phyloP scores from a whole-genome alignment of 164 flowering plant genomes.

The Houttuynia cordata region DNA sequence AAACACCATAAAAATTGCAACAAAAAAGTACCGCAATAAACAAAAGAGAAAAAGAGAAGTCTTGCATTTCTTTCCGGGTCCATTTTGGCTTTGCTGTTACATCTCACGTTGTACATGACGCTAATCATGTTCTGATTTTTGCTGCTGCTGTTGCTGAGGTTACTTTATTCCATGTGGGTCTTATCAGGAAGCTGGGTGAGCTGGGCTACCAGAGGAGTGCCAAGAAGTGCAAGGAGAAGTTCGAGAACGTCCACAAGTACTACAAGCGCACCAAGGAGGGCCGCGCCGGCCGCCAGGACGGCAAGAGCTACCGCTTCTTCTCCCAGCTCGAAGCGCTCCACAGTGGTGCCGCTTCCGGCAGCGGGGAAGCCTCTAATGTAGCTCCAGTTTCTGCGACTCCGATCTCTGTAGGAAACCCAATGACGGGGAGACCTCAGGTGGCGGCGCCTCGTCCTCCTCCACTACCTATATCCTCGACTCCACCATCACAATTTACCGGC shows the following conservation, averaged over 20 bases:
- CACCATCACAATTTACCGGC: neutral
- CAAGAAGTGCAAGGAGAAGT: conserved; percentile 66
- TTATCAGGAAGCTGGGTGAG: conserved; percentile 51
- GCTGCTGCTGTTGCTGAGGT: neutral
- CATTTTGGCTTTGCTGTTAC: neutral
- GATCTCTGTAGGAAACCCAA: conserved; percentile 4
- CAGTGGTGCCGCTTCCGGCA: conserved; percentile 5
- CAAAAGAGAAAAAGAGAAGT: neutral
- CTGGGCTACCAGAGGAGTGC: conserved; percentile 45
- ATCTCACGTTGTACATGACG: neutral
- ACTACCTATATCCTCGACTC: conserved; percentile 1
- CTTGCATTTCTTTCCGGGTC: conserved; percentile 1
- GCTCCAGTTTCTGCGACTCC: neutral
- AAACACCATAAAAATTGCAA: conserved; percentile 4
- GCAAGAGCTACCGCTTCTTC: conserved; percentile 52
- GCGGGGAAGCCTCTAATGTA: conserved; percentile 2
- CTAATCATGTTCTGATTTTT: neutral
- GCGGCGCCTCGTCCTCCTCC: neutral
- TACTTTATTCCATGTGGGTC: neutral
- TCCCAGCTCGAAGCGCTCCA: conserved; percentile 57
- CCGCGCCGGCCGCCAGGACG: conserved; percentile 60
- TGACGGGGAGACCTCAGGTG: conserved; percentile 1
- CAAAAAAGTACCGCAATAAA: neutral
- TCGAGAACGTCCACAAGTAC: conserved; percentile 67
- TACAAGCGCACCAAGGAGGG: conserved; percentile 65